Percentiles rank a stretch among this genome's conserved stretches.
Conservation (phyloP, 1,284 basidiomycete species). For the Rugosomyces carneus region DNA sequence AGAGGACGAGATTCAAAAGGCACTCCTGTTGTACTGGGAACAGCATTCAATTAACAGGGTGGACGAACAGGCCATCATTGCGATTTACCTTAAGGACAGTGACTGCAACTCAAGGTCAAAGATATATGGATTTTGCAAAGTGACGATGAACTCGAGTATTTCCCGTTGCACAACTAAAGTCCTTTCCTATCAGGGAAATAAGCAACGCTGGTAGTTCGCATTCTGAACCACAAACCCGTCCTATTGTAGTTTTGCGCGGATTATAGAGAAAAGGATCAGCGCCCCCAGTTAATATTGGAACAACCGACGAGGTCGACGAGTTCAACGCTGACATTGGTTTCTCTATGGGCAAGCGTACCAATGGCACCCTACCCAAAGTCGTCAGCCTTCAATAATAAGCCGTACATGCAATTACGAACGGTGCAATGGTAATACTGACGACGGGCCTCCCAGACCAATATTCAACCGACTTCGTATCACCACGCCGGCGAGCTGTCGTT, state of each 20-base stretch:
- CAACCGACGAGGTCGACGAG: slow-evolving; percentile 32
- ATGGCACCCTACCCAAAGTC: slow-evolving; percentile 50
- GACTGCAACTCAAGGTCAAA: slow-evolving; percentile 86
- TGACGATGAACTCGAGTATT: slow-evolving; percentile 72
- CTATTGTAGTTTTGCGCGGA: slow-evolving; percentile 56
- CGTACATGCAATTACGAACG: slow-evolving; percentile 41
- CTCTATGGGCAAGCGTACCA: slow-evolving; percentile 68
- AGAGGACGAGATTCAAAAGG: slow-evolving; percentile 61
- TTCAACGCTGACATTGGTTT: slow-evolving; percentile 56
- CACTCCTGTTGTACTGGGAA: slow-evolving; percentile 72
- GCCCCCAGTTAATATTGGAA: slow-evolving; percentile 45
- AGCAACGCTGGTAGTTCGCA: background rate
- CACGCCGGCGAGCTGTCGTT: slow-evolving; percentile 68
- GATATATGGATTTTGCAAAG: slow-evolving; percentile 85
- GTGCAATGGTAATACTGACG: slow-evolving; percentile 69
- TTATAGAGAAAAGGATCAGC: slow-evolving; percentile 87
- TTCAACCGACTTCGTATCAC: slow-evolving; percentile 60
- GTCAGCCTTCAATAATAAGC: slow-evolving; percentile 9
- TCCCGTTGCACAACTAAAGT: slow-evolving; percentile 80
- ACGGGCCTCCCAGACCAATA: slow-evolving; percentile 84
- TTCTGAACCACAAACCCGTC: slow-evolving; percentile 44
- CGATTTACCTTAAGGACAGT: slow-evolving; percentile 66
- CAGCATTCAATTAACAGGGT: slow-evolving; percentile 1
- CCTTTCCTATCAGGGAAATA: slow-evolving; percentile 38
- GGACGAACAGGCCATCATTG: slow-evolving; percentile 1